These are phyloP conservation scores for Monosporozyma aquatica DNA, from an alignment of 805 yeast species.

Conservation along the genomic window DNA sequence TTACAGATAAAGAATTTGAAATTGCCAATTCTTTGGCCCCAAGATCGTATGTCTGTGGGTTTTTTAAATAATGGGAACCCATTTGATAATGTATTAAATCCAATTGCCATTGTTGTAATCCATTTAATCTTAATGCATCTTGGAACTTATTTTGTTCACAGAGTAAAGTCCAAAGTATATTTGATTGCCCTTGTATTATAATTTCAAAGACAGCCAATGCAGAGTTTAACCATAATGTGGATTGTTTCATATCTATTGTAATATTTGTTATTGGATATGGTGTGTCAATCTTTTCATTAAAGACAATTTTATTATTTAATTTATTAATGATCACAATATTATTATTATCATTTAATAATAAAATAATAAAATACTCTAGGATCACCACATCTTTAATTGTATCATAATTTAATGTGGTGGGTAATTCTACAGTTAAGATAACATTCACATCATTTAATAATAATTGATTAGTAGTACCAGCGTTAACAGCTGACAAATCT, in stretches of 20 bases:
- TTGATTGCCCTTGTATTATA: constrained; percentile 55
- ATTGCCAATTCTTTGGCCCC: constrained; percentile 54
- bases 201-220: constrained; percentile 57
- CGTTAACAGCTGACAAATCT: constrained; percentile 14
- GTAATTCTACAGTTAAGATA: constrained; percentile 33
- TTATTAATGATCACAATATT: constrained; percentile 41
- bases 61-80: constrained; percentile 39
- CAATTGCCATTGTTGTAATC: constrained; percentile 30
- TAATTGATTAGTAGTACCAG: constrained; percentile 1
- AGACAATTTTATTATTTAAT: constrained; percentile 40
- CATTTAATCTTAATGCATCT: constrained; percentile 46
- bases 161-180: constrained; percentile 64
- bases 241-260: constrained; percentile 39
- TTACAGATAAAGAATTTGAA: constrained; percentile 54
- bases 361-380: constrained; percentile 46
- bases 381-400: constrained; percentile 32
- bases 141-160: constrained; percentile 48
- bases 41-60: constrained; percentile 22
- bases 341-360: constrained; percentile 39
- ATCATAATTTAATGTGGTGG: constrained; percentile 23
- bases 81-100: constrained; percentile 45
- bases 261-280: constrained; percentile 25
- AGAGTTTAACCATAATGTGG: constrained; percentile 71
- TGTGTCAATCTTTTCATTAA: constrained; percentile 31
- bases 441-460: constrained; percentile 25